phyloP scores from a whole-genome alignment of 768 basidiomycete genomes.

The Kwoniella newhampshirensis region DNA sequence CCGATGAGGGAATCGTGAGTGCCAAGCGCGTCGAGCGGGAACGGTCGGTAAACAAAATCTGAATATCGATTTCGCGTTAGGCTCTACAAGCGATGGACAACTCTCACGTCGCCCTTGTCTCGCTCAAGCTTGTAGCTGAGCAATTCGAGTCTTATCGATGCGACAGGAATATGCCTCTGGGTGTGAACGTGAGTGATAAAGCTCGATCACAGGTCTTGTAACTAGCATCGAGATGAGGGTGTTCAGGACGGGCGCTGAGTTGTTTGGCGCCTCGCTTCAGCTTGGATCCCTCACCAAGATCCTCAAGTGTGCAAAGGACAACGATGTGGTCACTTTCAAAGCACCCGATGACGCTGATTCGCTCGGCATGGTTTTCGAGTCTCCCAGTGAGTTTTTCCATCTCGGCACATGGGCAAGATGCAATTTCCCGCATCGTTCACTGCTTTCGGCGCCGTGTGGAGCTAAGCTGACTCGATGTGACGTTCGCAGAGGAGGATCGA shows the following conservation, averaged over 20 bases:
- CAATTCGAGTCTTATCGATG: constrained; percentile 86
- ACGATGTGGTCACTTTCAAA: constrained; percentile 85
- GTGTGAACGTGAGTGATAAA: constrained; percentile 52
- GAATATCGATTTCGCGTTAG: constrained; percentile 49
- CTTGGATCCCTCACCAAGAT: constrained; percentile 88
- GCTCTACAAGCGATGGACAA: constrained; percentile 99
- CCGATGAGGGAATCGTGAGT: constrained; percentile 85
- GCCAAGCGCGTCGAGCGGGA: constrained; percentile 5
- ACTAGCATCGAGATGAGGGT: too few relatives aligned
- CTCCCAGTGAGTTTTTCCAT: constrained; percentile 64
- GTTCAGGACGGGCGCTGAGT: too few relatives aligned
- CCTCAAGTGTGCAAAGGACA: constrained; percentile 93
- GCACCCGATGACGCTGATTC: constrained; percentile 87
- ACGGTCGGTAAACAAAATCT: too few relatives aligned
- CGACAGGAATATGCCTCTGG: constrained; percentile 76
- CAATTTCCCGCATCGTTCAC: too few relatives aligned
- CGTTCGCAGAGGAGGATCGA: constrained; percentile 72
- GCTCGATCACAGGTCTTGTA: not conserved
- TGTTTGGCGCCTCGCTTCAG: constrained; percentile 59
- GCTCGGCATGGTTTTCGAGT: constrained; percentile 84
- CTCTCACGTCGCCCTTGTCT: constrained; percentile 95
- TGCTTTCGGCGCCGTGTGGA: too few relatives aligned
- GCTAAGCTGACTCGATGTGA: too few relatives aligned
- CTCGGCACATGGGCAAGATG: too few relatives aligned
- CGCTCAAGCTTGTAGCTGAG: constrained; percentile 72